These are phyloP conservation scores for Dicorynia guianensis DNA, from an alignment of 306 rosid species.

Conservation along the genomic window DNA sequence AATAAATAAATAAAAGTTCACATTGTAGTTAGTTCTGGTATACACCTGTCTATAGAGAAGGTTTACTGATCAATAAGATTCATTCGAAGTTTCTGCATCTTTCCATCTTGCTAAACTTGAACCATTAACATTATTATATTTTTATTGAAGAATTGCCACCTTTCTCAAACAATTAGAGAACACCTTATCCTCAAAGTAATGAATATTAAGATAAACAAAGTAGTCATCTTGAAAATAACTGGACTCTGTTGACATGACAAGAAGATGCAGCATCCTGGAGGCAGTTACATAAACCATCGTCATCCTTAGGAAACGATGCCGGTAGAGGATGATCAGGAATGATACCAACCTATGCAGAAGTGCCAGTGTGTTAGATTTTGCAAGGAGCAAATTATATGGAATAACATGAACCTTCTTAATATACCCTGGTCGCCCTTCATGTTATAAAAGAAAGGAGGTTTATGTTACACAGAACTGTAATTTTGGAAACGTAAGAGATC, in stretches of 20 bases:
- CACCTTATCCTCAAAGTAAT: not conserved
- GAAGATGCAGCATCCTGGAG: constrained; percentile 83
- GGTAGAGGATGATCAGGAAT: constrained; percentile 96
- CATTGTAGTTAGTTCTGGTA: too few relatives aligned
- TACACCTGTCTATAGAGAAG: too few relatives aligned
- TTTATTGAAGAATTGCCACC: constrained; percentile 26
- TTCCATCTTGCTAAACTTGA: too few relatives aligned
- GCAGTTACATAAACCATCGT: constrained; percentile 83
- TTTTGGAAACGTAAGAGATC: too few relatives aligned
- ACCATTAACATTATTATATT: not conserved
- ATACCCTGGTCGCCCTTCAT: too few relatives aligned
- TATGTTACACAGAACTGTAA: too few relatives aligned
- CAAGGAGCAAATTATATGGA: too few relatives aligned
- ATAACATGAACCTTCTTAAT: too few relatives aligned
- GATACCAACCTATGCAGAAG: constrained; percentile 73
- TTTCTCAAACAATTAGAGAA: constrained; percentile 29
- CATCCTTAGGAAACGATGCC: constrained; percentile 81
- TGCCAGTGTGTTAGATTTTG: not conserved
- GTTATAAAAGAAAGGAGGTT: too few relatives aligned
- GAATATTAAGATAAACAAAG: not conserved
- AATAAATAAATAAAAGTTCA: too few relatives aligned
- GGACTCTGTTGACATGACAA: constrained; percentile 72
- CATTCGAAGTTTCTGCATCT: too few relatives aligned
- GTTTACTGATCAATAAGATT: too few relatives aligned
- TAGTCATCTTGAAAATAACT: constrained; percentile 75